Evolutionary conservation across 345 rosid species (phyloP).

Genomic region (Boechera retrofracta): DNA sequence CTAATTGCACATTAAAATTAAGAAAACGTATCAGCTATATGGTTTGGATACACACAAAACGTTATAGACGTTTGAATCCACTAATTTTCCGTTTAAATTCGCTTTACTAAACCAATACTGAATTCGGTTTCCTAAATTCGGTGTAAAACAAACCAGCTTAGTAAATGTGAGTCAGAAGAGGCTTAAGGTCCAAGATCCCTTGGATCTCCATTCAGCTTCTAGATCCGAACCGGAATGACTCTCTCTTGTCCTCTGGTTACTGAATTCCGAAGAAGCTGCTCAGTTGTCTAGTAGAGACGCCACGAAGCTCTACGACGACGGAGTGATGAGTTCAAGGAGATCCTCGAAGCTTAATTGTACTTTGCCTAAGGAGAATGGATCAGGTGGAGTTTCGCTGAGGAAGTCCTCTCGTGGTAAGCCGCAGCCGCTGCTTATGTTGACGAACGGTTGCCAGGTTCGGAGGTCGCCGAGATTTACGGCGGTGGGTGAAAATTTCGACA

Average conservation of each 20-base stretch:
- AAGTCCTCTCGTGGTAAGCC: conserved; percentile 22
- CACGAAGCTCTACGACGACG: neutral
- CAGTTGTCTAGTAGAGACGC: neutral
- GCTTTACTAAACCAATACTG: no score
- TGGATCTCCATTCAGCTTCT: neutral
- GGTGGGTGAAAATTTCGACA: neutral
- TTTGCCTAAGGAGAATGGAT: conserved; percentile 13
- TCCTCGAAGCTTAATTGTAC: conserved; percentile 35
- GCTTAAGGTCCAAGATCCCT: neutral
- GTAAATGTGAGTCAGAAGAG: conserved; percentile 26
- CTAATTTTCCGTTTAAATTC: no score
- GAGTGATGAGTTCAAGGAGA: conserved; percentile 32
- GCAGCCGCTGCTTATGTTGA: neutral
- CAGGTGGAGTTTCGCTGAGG: neutral
- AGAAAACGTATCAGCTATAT: no score
- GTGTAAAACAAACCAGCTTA: no score
- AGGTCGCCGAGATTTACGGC: conserved; percentile 39
- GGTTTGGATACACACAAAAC: no score
- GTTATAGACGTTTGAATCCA: no score
- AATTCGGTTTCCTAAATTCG: no score
- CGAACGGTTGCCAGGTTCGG: conserved; percentile 26
- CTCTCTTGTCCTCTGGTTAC: conserved; percentile 33
- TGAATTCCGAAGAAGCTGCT: conserved; percentile 15
- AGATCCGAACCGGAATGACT: conserved; percentile 30
- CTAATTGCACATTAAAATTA: no score